Evolutionary conservation across 2,329 filamentous ascomycete species (phyloP).

Genomic region (Microcera coccophila): DNA sequence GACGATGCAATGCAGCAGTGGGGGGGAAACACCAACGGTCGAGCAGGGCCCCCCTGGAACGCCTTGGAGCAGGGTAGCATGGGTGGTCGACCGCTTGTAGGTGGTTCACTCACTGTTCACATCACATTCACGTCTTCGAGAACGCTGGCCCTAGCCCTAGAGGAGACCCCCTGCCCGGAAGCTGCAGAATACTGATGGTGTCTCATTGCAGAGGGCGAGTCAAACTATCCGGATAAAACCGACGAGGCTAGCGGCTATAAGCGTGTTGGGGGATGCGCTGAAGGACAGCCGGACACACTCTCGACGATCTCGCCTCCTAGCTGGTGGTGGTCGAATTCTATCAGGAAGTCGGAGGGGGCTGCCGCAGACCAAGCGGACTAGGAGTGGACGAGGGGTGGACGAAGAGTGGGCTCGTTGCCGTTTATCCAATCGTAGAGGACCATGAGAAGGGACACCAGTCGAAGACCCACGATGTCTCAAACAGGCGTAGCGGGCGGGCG

Average conservation of each 20-base stretch:
- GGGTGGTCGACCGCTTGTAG: too few species aligned
- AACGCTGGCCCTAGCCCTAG: neutral
- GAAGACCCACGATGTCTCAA: conserved; percentile 7
- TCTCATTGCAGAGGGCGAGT: neutral
- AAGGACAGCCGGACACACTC: neutral
- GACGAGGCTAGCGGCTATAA: neutral
- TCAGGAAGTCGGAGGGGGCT: conserved; percentile 20
- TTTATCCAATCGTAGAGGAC: conserved; percentile 25
- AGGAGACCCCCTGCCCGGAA: neutral
- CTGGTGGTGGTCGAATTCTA: conserved; percentile 1
- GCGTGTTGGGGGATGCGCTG: neutral
- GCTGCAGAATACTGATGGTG: neutral
- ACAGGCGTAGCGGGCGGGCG: conserved; percentile 27
- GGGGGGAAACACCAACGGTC: conserved; percentile 23
- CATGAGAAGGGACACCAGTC: conserved; percentile 18
- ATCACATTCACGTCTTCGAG: neutral
- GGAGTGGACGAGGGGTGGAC: neutral
- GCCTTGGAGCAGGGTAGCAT: conserved; percentile 19
- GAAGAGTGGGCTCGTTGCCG: too few species aligned
- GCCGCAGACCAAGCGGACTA: conserved; percentile 14
- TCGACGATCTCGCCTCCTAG: neutral
- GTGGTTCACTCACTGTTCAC: too few species aligned
- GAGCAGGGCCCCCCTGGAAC: conserved; percentile 26
- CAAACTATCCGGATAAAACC: neutral
- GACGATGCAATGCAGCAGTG: conserved; percentile 25